These are phyloP conservation scores for Trametes gibbosa DNA, from an alignment of 768 basidiomycete genomes.

Conservation along the genomic window DNA sequence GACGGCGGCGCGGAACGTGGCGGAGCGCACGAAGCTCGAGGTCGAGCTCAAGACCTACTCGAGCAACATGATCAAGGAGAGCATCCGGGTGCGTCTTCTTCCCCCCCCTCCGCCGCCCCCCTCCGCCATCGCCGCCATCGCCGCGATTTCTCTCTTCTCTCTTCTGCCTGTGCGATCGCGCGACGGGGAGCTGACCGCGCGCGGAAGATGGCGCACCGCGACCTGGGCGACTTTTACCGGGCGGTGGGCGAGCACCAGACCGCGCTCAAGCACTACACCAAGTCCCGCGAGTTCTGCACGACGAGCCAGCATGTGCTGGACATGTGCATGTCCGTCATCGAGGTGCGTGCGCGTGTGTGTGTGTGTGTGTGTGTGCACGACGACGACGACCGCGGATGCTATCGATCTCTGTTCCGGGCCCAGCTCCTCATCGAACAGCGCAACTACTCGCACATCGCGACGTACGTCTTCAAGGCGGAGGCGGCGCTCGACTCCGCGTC, in stretches of 20 bases:
- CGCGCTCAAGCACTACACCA: conserved; percentile 82
- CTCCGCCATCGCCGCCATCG: no score
- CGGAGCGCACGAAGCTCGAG: conserved; percentile 83
- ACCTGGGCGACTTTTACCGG: conserved; percentile 79
- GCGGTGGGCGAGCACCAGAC: conserved; percentile 66
- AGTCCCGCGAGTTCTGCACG: conserved; percentile 89
- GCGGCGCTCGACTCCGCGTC: conserved; percentile 70
- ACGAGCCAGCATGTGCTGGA: conserved; percentile 92
- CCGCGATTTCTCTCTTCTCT: neutral
- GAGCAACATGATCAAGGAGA: conserved; percentile 98
- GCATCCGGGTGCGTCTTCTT: conserved; percentile 78
- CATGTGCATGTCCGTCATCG: conserved; percentile 81
- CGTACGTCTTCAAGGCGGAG: conserved; percentile 97
- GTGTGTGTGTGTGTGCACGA: no score
- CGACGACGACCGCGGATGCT: neutral
- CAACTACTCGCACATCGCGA: conserved; percentile 82
- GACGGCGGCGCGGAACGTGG: conserved; percentile 57
- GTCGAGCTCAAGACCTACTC: conserved; percentile 93
- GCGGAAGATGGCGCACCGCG: conserved; percentile 85
- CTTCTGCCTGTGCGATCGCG: no score
- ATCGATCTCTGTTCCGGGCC: neutral
- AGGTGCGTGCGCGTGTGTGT: conserved; percentile 61
- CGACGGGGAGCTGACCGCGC: neutral
- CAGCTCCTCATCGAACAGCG: conserved; percentile 84
- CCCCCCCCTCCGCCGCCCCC: no score